These are phyloP conservation scores for Maudiozyma serrabonitensis DNA, from an alignment of 805 yeast genomes.

Conservation along the genomic window DNA sequence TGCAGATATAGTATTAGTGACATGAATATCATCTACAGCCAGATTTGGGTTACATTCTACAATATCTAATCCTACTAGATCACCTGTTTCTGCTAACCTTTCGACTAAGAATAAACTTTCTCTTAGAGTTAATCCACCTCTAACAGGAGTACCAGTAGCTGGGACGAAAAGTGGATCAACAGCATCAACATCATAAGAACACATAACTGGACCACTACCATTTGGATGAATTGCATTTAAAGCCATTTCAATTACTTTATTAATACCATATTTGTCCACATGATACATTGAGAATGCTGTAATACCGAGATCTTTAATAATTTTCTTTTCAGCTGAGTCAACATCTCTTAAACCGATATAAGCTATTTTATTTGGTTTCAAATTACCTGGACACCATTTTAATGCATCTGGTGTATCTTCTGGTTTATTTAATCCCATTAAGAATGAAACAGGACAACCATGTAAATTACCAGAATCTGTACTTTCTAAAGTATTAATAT, in stretches of 20 bases:
- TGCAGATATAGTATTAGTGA: conserved; percentile 75
- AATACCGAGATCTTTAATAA: conserved; percentile 60
- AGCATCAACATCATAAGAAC: conserved; percentile 94
- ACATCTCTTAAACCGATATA: conserved; percentile 94
- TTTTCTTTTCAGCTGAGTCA: conserved; percentile 73
- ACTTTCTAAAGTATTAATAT: conserved; percentile 78
- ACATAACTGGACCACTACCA: conserved; percentile 62
- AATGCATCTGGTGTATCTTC: conserved; percentile 52
- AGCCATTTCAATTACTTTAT: conserved; percentile 87
- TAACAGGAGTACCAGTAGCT: conserved; percentile 95
- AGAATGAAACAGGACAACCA: conserved; percentile 91
- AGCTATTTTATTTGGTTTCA: conserved; percentile 64
- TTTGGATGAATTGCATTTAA: conserved; percentile 66
- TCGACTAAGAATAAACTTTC: conserved; percentile 91
- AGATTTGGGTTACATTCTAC: conserved; percentile 90
- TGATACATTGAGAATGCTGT: conserved; percentile 93
- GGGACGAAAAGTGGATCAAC: conserved; percentile 91
- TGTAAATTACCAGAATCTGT: conserved; percentile 87
- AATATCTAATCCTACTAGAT: conserved; percentile 75
- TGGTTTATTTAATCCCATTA: conserved; percentile 68
- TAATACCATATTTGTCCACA: conserved; percentile 88
- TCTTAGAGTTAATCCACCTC: conserved; percentile 90
- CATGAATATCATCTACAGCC: conserved; percentile 67
- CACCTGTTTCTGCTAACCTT: conserved; percentile 85
- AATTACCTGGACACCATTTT: conserved; percentile 65